Evolutionary conservation across 208 protist genomes (phyloP).

Genomic region (Trypanosoma vivax): DNA sequence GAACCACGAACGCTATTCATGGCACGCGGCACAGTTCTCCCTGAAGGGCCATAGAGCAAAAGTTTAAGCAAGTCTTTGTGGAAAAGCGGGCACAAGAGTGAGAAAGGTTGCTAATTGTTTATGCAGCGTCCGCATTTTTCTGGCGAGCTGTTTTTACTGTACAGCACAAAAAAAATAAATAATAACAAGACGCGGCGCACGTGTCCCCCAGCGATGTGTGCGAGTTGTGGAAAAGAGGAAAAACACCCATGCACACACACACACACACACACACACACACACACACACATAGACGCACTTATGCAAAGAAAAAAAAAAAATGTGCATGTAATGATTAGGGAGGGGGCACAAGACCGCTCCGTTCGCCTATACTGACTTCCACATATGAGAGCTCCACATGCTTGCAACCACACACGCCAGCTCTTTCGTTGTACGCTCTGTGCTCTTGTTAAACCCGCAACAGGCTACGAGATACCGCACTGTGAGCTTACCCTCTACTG

Average conservation of each 20-base stretch:
- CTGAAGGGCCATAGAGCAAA: neutral
- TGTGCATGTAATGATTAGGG: no score
- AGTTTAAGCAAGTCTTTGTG: neutral
- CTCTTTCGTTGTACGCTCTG: constrained; percentile 52
- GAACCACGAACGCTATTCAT: no score
- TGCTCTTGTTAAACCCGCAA: constrained; percentile 62
- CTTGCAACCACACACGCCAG: constrained; percentile 63
- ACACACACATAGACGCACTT: neutral
- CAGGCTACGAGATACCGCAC: constrained; percentile 63
- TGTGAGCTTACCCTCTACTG: constrained; percentile 42
- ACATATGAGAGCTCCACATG: constrained; percentile 69
- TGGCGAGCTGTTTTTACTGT: no score
- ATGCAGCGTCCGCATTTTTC: no score
- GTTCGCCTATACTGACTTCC: constrained; percentile 25
- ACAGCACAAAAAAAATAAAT: neutral
- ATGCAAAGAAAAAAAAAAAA: no score
- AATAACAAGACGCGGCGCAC: no score
- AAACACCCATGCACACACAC: neutral
- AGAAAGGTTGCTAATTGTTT: no score
- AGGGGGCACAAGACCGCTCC: neutral
- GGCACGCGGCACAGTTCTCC: no score
- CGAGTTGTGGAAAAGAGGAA: no score
- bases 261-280: neutral
- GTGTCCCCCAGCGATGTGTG: no score
- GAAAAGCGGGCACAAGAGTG: neutral